A percentile compares a stretch with the other conserved stretches of the same genome.
These are phyloP conservation scores for Acanthamoeba castellanii DNA, from an alignment of 208 protist genomes.

Conservation along the genomic window DNA sequence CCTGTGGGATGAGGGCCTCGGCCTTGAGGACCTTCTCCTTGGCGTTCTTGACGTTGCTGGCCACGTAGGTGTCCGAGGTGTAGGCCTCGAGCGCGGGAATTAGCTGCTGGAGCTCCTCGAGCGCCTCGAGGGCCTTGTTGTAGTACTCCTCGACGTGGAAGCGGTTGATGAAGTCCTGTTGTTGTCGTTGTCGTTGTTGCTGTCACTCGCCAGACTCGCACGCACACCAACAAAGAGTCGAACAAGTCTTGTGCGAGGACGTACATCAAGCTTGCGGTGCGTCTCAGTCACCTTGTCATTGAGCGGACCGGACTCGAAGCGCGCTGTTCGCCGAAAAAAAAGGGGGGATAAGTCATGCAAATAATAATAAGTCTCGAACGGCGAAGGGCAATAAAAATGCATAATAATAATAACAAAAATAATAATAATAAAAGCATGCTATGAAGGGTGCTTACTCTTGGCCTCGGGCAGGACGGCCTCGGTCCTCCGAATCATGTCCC, in stretches of 20 bases:
- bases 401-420: too few relatives aligned
- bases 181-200: background rate
- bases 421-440: background rate
- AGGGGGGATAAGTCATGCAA: background rate
- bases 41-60: constrained; percentile 43
- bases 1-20: constrained; percentile 5
- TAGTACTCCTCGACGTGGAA: constrained; percentile 33
- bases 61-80: constrained; percentile 16
- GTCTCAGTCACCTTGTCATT: background rate
- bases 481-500: background rate
- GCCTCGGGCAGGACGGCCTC: constrained; percentile 46
- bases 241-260: background rate
- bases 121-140: constrained; percentile 37
- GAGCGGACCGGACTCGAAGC: constrained; percentile 59
- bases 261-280: constrained; percentile 70
- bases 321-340: background rate
- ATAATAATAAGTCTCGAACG: too few relatives aligned
- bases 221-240: background rate
- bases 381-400: too few relatives aligned
- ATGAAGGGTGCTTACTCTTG: background rate
- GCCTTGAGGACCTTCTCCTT: constrained; percentile 22
- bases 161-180: constrained; percentile 52
- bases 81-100: constrained; percentile 2
- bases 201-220: background rate
- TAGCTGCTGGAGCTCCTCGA: constrained; percentile 43